Base-by-base conservation (phyloP, 1,139 yeast genomes). In the Wickerhamomyces sp. region DNA sequence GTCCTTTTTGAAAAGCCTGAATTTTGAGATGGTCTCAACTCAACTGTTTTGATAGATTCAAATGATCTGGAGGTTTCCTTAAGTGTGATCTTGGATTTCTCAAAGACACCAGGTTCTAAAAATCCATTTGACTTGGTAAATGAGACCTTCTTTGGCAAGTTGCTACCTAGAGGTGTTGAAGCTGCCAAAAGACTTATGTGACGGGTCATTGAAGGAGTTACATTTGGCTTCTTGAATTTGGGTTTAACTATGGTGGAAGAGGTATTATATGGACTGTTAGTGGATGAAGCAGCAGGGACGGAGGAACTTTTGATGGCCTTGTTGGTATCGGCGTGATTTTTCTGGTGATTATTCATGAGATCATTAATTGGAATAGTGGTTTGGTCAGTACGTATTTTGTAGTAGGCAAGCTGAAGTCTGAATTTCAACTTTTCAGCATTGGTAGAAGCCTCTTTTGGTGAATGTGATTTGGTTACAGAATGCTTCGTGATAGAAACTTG, bases 371-470 rank as follows among this genome's bases (percentile, higher is more conserved):
- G 51, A 4, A 52, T 39, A 23, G 51, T 55, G 2, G 66, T 59
- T 52, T 77, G 83, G 46, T 75, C 68, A 3, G 81, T 75, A 37
- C 62, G 73, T 38, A 84, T 73, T 55, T 85, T 86, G 62, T 77
- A 85, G 50, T 82, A 73, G 1, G 96, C 96, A 47, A 86, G 62
- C 52, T 79, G 83, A 26, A 87, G 68, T 49, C 89, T 76, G 48
- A 78, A 65, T 53, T 80, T 80, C 51, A 86, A 68, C 52, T 75
- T 73, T 33, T 81, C 68, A 12, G 89, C 88, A 20, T 76, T 70
- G 13, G 48, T 49, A 8, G 38, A 29, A 19, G 22, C 24, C 7
- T 16, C 23, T 26, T 19, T 17, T 14, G 30, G 24, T 21, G 36
- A 23, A 23, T 16, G 27, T 9, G 32, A 27, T 22, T 19, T 26